phyloP scores from a whole-genome alignment of 129 eudicot genomes.

The Smallanthus sonchifolius region DNA sequence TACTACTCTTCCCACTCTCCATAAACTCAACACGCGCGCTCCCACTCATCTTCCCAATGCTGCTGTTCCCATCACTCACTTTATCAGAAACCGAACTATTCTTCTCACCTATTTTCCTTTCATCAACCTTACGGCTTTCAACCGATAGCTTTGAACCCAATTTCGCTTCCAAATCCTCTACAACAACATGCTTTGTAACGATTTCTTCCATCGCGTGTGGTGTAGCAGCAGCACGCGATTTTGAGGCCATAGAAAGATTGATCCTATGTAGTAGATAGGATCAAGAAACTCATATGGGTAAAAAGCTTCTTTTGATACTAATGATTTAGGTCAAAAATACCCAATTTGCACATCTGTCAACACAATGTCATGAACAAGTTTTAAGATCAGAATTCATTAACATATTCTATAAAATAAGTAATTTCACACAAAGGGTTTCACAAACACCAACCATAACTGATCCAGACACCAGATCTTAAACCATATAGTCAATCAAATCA shows the following conservation, averaged over 20 bases:
- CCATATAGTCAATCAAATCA: conserved; percentile 1
- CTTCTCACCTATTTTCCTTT: conserved; percentile 41
- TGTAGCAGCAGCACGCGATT: background rate
- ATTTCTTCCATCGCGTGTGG: background rate
- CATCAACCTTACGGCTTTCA: conserved; percentile 22
- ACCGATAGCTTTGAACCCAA: conserved; percentile 21
- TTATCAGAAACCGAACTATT: conserved; percentile 51
- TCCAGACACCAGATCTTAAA: conserved; percentile 13
- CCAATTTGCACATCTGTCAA: background rate
- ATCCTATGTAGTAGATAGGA: conserved; percentile 6
- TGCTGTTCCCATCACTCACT: conserved; percentile 38
- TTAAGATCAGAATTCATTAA: background rate
- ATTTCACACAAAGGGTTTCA: background rate
- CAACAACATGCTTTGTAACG: conserved; percentile 9
- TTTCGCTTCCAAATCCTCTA: conserved; percentile 30
- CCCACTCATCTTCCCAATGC: conserved; percentile 39
- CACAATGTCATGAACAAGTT: conserved; percentile 4
- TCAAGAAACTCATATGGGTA: conserved; percentile 15
- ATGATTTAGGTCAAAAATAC: background rate
- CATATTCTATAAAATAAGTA: background rate
- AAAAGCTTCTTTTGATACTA: background rate
- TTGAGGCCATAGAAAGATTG: conserved; percentile 44
- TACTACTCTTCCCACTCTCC: conserved; percentile 60
- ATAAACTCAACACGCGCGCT: conserved; percentile 34
- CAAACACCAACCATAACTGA: conserved; percentile 11